phyloP scores from a whole-genome alignment of 2,329 filamentous ascomycete genomes.

The Cytospora paraplurivora region DNA sequence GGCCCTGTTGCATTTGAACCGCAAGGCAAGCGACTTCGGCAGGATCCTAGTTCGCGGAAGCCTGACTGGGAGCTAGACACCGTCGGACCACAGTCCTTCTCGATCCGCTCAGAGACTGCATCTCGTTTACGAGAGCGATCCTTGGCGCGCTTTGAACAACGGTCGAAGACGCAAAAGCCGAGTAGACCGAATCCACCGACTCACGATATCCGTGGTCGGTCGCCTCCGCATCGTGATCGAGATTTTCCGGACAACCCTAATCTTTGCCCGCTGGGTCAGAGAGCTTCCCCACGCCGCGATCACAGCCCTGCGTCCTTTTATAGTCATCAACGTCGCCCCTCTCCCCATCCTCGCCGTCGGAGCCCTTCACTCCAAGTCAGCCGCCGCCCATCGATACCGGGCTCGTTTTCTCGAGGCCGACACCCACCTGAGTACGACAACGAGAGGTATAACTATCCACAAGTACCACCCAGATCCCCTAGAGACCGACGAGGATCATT shows the following conservation, averaged over 20 bases:
- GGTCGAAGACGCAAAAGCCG: constrained; percentile 31
- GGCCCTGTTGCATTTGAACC: constrained; percentile 32
- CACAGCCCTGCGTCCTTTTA: constrained; percentile 32
- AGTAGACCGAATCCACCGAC: constrained; percentile 31
- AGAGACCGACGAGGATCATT: constrained; percentile 18
- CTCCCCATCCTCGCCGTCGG: constrained; percentile 19
- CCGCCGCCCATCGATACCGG: constrained; percentile 33
- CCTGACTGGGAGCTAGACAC: constrained; percentile 21
- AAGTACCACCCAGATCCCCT: constrained; percentile 19
- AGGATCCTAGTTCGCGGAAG: constrained; percentile 23
- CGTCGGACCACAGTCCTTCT: constrained; percentile 18
- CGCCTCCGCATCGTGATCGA: constrained; percentile 31
- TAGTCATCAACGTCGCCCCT: constrained; percentile 30
- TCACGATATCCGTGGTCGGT: constrained; percentile 33
- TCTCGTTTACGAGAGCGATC: constrained; percentile 31
- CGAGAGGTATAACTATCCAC: constrained; percentile 16
- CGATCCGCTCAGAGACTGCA: constrained; percentile 26
- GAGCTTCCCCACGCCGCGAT: constrained; percentile 31
- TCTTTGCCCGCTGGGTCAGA: constrained; percentile 28
- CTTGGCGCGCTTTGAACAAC: constrained; percentile 33
- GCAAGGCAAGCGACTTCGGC: constrained; percentile 28
- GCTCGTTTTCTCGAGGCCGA: constrained; percentile 31
- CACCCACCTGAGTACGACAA: constrained; percentile 28
- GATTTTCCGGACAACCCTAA: constrained; percentile 29
- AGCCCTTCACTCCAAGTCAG: constrained; percentile 16